Conservation (phyloP, 805 yeast genomes). For the Lipomyces sp. region DNA sequence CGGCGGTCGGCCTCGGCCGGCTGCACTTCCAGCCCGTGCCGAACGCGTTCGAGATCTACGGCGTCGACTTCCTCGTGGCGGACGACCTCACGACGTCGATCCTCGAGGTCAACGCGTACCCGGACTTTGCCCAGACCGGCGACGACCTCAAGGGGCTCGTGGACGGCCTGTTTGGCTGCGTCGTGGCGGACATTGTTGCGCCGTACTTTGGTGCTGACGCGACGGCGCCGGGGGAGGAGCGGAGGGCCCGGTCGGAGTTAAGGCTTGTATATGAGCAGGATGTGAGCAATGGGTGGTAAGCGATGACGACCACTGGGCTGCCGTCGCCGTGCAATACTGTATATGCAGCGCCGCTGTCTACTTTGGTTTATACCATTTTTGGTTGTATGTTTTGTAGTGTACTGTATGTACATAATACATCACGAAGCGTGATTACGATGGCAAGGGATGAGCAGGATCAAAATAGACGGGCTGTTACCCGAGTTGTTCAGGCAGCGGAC, state of each 20-base stretch:
- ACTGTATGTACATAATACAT: no score
- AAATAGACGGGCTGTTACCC: no score
- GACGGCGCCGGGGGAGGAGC: background rate
- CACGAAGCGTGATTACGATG: no score
- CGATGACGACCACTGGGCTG: background rate
- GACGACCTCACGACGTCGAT: constrained; percentile 53
- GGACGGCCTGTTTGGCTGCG: constrained; percentile 22
- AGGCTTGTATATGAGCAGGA: constrained; percentile 11
- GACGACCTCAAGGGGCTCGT: constrained; percentile 63
- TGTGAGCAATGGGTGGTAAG: constrained; percentile 20
- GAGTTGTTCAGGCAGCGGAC: no score
- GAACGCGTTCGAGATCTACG: constrained; percentile 83
- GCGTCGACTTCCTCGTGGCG: constrained; percentile 81
- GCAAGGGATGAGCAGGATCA: no score
- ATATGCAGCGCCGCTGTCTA: no score
- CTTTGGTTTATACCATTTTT: no score
- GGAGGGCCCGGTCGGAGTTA: background rate
- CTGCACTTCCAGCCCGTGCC: constrained; percentile 78
- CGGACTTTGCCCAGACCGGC: constrained; percentile 97
- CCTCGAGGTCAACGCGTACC: constrained; percentile 87
- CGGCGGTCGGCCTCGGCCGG: constrained; percentile 76
- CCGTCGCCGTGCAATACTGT: no score
- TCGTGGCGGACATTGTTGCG: constrained; percentile 12
- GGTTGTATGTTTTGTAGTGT: no score
- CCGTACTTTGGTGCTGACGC: constrained; percentile 21